These are phyloP conservation scores for Alternaria incomplexa DNA, from an alignment of 2,329 filamentous ascomycete genomes.

Conservation along the genomic window DNA sequence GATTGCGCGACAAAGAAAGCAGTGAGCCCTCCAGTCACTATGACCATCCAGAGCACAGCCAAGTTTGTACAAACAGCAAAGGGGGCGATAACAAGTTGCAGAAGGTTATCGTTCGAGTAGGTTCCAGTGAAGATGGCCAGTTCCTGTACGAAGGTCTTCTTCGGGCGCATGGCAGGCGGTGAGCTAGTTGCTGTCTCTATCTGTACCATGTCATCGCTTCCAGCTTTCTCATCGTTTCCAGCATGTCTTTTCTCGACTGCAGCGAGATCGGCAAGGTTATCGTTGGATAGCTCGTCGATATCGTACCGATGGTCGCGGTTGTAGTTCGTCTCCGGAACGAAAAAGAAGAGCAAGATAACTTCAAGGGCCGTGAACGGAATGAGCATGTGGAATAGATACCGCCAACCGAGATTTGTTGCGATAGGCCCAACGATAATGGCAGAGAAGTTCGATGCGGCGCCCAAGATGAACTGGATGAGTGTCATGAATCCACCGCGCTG, in stretches of 20 bases:
- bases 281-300: slow-evolving; percentile 38
- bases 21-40: slow-evolving; percentile 53
- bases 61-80: slow-evolving; percentile 60
- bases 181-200: slow-evolving; percentile 28
- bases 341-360: slow-evolving; percentile 53
- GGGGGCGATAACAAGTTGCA: slow-evolving; percentile 51
- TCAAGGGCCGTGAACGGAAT: slow-evolving; percentile 55
- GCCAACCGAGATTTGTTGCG: slow-evolving; percentile 44
- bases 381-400: slow-evolving; percentile 55
- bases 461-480: slow-evolving; percentile 45
- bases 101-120: slow-evolving; percentile 46
- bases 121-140: slow-evolving; percentile 50
- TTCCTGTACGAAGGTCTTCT: slow-evolving; percentile 47
- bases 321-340: slow-evolving; percentile 61
- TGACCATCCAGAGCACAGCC: slow-evolving; percentile 58
- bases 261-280: slow-evolving; percentile 36
- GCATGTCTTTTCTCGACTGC: slow-evolving; percentile 31
- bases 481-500: slow-evolving; percentile 44
- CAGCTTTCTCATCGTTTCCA: slow-evolving; percentile 7
- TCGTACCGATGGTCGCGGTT: slow-evolving; percentile 47
- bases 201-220: slow-evolving; percentile 21
- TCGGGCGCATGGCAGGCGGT: slow-evolving; percentile 23
- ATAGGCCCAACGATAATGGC: slow-evolving; percentile 47
- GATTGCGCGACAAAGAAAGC: slow-evolving; percentile 54
- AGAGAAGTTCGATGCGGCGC: slow-evolving; percentile 44